phyloP scores from a whole-genome alignment of 2,329 filamentous ascomycete species.

The Trichoderma pleuroti region DNA sequence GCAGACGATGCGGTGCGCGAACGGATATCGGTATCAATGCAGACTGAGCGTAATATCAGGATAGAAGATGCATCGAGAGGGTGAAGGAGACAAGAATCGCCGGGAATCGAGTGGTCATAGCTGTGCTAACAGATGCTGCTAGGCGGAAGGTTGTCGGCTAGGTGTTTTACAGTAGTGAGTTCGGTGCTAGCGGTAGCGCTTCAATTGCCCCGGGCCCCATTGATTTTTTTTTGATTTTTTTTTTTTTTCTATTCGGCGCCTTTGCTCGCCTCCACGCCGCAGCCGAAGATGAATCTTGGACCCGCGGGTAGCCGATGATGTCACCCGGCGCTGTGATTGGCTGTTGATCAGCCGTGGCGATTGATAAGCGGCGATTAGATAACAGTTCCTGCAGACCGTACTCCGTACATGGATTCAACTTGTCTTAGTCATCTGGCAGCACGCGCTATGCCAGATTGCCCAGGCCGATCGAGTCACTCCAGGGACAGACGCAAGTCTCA shows the following conservation, averaged over 20 bases:
- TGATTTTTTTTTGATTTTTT: background rate
- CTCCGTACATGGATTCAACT: too few relatives aligned
- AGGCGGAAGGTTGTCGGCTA: background rate
- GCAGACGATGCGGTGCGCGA: background rate
- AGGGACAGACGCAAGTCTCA: background rate
- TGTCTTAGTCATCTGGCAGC: slow-evolving; percentile 2
- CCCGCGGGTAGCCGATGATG: slow-evolving; percentile 19
- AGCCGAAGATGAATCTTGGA: slow-evolving; percentile 16
- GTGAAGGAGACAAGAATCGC: background rate
- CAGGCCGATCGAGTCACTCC: slow-evolving; percentile 14
- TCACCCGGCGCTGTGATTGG: slow-evolving; percentile 17
- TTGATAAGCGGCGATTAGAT: slow-evolving; percentile 18
- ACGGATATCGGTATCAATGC: background rate
- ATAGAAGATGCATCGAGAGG: background rate
- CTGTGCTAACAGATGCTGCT: background rate
- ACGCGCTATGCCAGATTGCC: background rate
- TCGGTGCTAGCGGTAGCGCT: background rate
- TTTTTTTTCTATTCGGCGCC: background rate
- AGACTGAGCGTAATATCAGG: background rate
- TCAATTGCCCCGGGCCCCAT: background rate
- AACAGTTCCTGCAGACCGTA: background rate
- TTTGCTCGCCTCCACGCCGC: slow-evolving; percentile 5
- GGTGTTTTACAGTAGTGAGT: background rate
- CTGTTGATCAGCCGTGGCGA: background rate
- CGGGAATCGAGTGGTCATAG: slow-evolving; percentile 12